Conservation (phyloP, 345 rosid genomes). For the Aethionema arabicum region DNA sequence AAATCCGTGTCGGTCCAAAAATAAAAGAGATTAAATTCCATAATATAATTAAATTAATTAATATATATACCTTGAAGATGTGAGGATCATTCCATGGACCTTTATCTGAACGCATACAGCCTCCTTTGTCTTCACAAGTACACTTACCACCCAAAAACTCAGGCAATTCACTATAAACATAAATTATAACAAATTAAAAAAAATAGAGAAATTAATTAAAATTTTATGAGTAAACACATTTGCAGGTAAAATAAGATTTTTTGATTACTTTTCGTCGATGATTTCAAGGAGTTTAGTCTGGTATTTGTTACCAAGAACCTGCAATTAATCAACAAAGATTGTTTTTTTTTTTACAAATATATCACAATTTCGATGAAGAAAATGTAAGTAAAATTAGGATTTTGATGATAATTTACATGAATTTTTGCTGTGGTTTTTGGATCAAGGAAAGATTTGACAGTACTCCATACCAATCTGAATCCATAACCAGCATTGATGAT, state of each 20-base stretch:
- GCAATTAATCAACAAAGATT: background rate
- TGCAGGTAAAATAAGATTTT: conserved; percentile 4
- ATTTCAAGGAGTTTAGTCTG: conserved; percentile 89
- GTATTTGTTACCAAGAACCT: conserved; percentile 95
- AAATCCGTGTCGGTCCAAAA: too few species aligned
- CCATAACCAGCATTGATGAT: conserved; percentile 96
- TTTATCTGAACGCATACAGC: conserved; percentile 92
- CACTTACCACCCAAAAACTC: conserved; percentile 90
- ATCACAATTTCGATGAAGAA: background rate
- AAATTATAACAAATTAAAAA: too few species aligned
- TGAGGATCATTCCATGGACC: conserved; percentile 93
- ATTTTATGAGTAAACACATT: background rate
- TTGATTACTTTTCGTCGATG: conserved; percentile 78
- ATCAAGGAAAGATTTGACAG: conserved; percentile 80
- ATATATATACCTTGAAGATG: conserved; percentile 49
- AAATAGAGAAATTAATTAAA: too few species aligned
- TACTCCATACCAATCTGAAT: conserved; percentile 83
- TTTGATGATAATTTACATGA: conserved; percentile 50
- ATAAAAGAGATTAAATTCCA: too few species aligned
- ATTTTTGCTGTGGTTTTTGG: conserved; percentile 95
- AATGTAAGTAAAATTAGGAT: background rate
- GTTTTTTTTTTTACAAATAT: background rate
- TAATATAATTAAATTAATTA: too few species aligned
- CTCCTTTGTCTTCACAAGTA: conserved; percentile 75
- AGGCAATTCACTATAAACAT: conserved; percentile 83